These are phyloP conservation scores for Malassezia sympodialis DNA, from an alignment of 1,284 basidiomycete species.

Conservation along the genomic window DNA sequence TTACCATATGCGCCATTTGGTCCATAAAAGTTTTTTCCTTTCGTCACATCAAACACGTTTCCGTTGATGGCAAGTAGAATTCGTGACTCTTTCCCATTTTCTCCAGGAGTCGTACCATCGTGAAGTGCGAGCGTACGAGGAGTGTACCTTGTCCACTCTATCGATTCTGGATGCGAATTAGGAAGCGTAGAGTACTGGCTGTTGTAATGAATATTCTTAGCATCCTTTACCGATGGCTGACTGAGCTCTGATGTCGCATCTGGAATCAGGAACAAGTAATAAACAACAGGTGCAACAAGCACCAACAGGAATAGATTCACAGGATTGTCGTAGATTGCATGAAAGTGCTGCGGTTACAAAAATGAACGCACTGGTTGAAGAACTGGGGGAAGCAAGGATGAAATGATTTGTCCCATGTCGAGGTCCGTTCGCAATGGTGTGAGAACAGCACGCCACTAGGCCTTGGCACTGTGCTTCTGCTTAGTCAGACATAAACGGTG, in stretches of 20 bases:
- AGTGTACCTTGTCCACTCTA: slow-evolving; percentile 38
- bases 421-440: neutral
- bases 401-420: slow-evolving; percentile 4
- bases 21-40: slow-evolving; percentile 79
- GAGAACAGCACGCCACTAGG: neutral
- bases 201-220: neutral
- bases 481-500: neutral
- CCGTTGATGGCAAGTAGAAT: slow-evolving; percentile 78
- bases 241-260: neutral
- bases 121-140: slow-evolving; percentile 39
- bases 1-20: slow-evolving; percentile 92
- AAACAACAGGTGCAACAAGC: neutral
- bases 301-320: slow-evolving; percentile 1
- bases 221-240: neutral
- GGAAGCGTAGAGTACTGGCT: slow-evolving; percentile 33
- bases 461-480: neutral
- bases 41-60: slow-evolving; percentile 80
- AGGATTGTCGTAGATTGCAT: slow-evolving; percentile 1
- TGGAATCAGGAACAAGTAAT: neutral
- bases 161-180: slow-evolving; percentile 26
- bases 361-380: neutral
- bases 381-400: neutral
- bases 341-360: neutral
- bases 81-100: slow-evolving; percentile 42
- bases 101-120: slow-evolving; percentile 25